Evolutionary conservation across 208 protist genomes (phyloP).

Genomic region (Acanthamoeba comandoni): DNA sequence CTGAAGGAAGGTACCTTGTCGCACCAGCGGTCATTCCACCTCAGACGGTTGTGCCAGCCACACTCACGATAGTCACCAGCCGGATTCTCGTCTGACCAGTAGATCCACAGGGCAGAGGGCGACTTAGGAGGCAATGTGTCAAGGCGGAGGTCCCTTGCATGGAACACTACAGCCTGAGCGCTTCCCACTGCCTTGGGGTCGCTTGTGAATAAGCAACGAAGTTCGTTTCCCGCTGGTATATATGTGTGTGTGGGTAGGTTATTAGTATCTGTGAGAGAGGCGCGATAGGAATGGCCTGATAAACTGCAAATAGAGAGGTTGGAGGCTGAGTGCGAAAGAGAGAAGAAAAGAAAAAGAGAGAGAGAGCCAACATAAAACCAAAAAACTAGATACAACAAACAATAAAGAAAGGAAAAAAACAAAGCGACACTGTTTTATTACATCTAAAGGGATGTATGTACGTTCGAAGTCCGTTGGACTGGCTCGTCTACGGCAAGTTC

Average conservation of each 20-base stretch:
- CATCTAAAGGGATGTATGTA: background rate
- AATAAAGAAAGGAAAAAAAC: no score
- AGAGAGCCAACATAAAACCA: no score
- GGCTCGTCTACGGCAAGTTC: background rate
- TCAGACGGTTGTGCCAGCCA: constrained; percentile 14
- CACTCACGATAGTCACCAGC: constrained; percentile 6
- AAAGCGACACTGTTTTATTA: no score
- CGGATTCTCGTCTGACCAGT: constrained; percentile 34
- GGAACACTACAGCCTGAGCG: constrained; percentile 30
- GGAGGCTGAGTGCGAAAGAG: no score
- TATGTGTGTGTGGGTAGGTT: background rate
- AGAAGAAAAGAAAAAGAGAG: no score
- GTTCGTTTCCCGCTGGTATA: background rate
- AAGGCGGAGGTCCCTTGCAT: background rate
- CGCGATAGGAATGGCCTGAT: no score
- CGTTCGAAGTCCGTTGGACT: background rate
- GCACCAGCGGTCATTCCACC: background rate
- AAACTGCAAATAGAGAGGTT: no score
- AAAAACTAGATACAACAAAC: no score
- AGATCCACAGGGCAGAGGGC: constrained; percentile 16
- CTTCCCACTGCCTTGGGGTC: background rate
- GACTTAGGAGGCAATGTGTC: background rate
- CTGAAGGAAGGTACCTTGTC: constrained; percentile 60
- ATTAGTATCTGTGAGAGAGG: background rate
- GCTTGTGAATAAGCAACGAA: constrained; percentile 16